Base-by-base conservation (phyloP, 106 monocot species). In the Narthecium ossifragum region DNA sequence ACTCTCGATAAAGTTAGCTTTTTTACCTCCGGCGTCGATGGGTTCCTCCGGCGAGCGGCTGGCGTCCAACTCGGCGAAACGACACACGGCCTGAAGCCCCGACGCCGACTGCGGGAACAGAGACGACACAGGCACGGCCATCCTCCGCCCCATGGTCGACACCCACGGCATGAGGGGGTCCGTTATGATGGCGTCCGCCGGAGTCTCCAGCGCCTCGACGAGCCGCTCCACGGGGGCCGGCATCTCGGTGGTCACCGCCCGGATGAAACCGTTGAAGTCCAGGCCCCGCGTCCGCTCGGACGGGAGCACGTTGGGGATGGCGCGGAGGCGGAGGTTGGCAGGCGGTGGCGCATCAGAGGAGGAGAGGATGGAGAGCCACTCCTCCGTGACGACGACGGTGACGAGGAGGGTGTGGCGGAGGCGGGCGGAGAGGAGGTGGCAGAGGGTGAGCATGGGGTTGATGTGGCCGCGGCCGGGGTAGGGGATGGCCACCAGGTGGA, bases 401-500 rank as follows among this genome's bases (percentile, higher is more conserved):
- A 62, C 20, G 28, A 51, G 11, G 45, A 51, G 30, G 41, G 53
- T 64, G 28, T 34, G 11, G 45, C 33, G 30, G 41, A 53, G 64
- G 41, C 29, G 68, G 48, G 79, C 14, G 40, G 72, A 43, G 70
- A 84, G 59, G 34, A 60, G 71, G 25, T 69, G 71, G 62, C 59
- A 43, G 34, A 79, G 52, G 40, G 17, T 46, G 47, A 57, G 57
- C 34, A 57, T 34, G 0, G 57, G 34, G 57, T 57, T 57, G 32
- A 57, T 37, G 34, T 37, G 57, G 32, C 57, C 57, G 34, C 57
- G 57, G 34, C 57, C 57, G 0, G 83, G 83, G 66, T 63, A 74
- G n/a, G 83, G 78, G 20, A 74, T 37, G 27, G 70, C 77, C 24
- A 73, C 65, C 26, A 83, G 46, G 45, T 78, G 77, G n/a, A n/a